A percentile compares a stretch with the other conserved stretches of the same genome.
These are phyloP conservation scores for Polychaeton citri DNA, from an alignment of 2,329 filamentous ascomycete species.

Conservation along the genomic window DNA sequence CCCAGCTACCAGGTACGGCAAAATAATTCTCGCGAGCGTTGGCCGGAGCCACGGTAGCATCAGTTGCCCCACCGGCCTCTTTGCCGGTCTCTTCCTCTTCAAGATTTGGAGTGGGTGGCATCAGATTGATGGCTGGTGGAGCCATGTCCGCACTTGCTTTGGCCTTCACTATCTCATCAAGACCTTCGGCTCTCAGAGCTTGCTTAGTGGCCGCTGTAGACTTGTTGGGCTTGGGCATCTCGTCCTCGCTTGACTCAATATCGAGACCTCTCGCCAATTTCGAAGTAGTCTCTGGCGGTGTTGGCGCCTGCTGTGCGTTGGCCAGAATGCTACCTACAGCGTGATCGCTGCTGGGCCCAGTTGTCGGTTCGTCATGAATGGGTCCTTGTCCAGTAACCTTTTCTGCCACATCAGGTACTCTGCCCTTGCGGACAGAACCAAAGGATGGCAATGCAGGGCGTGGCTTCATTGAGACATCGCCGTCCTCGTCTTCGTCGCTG, in stretches of 20 bases:
- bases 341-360: conserved; percentile 43
- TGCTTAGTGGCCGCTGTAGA: conserved; percentile 5
- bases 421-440: conserved; percentile 48
- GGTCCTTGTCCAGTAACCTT: conserved; percentile 35
- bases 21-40: conserved; percentile 5
- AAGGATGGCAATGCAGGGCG: conserved; percentile 61
- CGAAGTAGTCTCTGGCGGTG: conserved; percentile 58
- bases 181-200: neutral
- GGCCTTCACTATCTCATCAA: neutral
- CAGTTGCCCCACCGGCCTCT: neutral
- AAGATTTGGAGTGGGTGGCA: conserved; percentile 21
- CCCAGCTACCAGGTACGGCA: conserved; percentile 16
- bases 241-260: conserved; percentile 37
- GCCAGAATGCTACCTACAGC: conserved; percentile 42
- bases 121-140: conserved; percentile 20
- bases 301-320: conserved; percentile 48
- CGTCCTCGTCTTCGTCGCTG: conserved; percentile 32
- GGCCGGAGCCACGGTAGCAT: neutral
- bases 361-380: conserved; percentile 24
- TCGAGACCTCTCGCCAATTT: conserved; percentile 52
- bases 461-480: conserved; percentile 56
- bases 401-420: conserved; percentile 31
- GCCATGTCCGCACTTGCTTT: conserved; percentile 4
- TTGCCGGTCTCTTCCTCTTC: conserved; percentile 8
- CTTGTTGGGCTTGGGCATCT: conserved; percentile 4